Base-by-base conservation (phyloP, 2,329 filamentous ascomycete genomes). In the Xylaria sp. region DNA sequence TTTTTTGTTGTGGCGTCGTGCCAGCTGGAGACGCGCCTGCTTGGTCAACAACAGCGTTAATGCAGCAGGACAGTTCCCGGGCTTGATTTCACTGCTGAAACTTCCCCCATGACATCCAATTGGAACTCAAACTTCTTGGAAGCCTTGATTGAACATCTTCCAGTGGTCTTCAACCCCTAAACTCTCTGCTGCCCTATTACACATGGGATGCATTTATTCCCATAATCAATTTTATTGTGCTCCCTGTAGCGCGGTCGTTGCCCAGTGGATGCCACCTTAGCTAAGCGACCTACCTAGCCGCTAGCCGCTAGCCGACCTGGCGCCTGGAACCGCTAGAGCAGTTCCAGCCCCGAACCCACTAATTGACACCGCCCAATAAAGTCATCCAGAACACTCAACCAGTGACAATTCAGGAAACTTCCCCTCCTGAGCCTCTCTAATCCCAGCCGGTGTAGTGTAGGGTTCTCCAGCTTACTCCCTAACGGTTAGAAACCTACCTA, bases 11-110 rank as follows among this genome's bases (percentile, higher is more conserved):
- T 51, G 44, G 47, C 21, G 11, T 21, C 38, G 20, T 20, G 20
- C 39, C 17, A 41, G 8, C 42, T 46, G 46, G 42, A 50, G 38
- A 59, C 57, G 57, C 57, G 57, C 24, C 24, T 34, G 11, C 29
- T 34, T 34, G 29, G 29, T 7, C 29, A 13, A 34, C 29, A 34
- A 34, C 29, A 34, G 29, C 11, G 6, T 13, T 13, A 13, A 34
- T 11, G 16, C 9, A 4, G 11, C 16, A 13, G 29, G 16, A 34
- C 3, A 34, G 16, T 13, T 13, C 24, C 29, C 29, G 16, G 29
- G 3, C 29, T 13, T 3, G 29, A 13, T 34, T 34, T 34, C n/a
- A 34, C 29, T 34, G 11, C 9, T 11, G 29, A 7, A 4, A 34
- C 29, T 34, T 34, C 29, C 29, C n/a, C 16, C 29, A 13, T 34